phyloP scores from a whole-genome alignment of 2,329 filamentous ascomycete genomes.

The Fusarium praegraminearum region DNA sequence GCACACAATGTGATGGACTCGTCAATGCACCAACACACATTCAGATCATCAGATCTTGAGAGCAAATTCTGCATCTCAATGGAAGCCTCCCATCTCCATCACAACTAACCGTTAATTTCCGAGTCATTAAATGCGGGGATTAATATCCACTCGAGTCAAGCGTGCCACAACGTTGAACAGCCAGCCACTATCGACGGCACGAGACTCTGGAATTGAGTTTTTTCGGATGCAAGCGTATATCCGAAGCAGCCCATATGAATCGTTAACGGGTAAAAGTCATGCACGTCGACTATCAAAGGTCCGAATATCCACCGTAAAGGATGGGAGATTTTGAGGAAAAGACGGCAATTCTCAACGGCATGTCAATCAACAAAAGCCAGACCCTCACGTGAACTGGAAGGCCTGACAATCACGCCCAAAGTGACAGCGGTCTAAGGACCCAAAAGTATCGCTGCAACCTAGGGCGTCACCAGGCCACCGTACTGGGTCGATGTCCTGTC shows the following conservation, averaged over 20 bases:
- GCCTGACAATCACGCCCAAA: neutral
- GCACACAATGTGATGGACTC: neutral
- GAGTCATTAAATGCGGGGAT: slow-evolving; percentile 26
- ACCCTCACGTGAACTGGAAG: neutral
- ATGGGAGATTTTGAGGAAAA: neutral
- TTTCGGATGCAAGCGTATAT: slow-evolving; percentile 12
- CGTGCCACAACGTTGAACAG: slow-evolving; percentile 3
- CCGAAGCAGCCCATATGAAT: slow-evolving; percentile 9
- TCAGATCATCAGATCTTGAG: neutral
- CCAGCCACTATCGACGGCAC: neutral
- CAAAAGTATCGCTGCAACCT: slow-evolving; percentile 3
- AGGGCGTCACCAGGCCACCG: slow-evolving; percentile 26
- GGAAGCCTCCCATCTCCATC: neutral
- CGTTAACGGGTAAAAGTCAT: slow-evolving; percentile 8
- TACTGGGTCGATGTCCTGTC: slow-evolving; percentile 20
- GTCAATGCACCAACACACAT: neutral
- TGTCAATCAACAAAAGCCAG: neutral
- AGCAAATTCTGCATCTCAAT: neutral
- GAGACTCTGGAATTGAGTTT: slow-evolving; percentile 15
- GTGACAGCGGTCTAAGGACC: neutral
- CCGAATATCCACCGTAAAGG: slow-evolving; percentile 12
- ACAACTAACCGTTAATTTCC: neutral
- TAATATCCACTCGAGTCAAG: slow-evolving; percentile 5
- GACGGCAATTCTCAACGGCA: slow-evolving; percentile 20
- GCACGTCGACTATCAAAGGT: neutral